Conservation (phyloP, 164 flowering plant genomes). For the Echeveria elegans region DNA sequence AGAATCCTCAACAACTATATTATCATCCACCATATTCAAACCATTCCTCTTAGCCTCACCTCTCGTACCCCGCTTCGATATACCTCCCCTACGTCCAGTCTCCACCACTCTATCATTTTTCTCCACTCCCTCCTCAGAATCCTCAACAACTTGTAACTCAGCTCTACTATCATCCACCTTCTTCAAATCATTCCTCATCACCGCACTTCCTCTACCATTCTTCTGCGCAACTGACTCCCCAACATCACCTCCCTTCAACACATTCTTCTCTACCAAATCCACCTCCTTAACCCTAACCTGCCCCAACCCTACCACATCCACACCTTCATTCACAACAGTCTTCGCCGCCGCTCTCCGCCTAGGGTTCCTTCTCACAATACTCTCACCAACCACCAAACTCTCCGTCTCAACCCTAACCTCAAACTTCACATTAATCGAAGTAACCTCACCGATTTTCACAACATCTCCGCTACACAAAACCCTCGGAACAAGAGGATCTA, state of each 20-base stretch:
- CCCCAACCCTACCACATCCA: background rate
- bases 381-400: background rate
- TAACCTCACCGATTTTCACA: constrained; percentile 53
- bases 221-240: constrained; percentile 8
- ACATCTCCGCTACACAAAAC: constrained; percentile 35
- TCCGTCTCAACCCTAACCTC: background rate
- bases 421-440: constrained; percentile 34
- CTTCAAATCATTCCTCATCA: background rate
- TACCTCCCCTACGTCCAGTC: background rate
- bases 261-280: constrained; percentile 1
- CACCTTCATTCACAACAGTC: constrained; percentile 9
- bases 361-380: constrained; percentile 23
- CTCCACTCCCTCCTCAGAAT: background rate
- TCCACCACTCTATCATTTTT: constrained; percentile 1
- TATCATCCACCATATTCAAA: background rate
- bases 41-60: background rate
- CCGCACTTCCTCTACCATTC: background rate
- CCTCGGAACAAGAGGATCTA: constrained; percentile 22
- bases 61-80: background rate
- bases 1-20: background rate
- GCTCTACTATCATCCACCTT: background rate
- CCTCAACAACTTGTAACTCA: background rate
- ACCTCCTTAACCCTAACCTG: too few relatives aligned
- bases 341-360: constrained; percentile 17
- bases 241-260: background rate